Evolutionary conservation across 257 asterid genomes (phyloP), one percentile per base, ranked within the genome.

Genomic region (Salvia hispanica): DNA sequence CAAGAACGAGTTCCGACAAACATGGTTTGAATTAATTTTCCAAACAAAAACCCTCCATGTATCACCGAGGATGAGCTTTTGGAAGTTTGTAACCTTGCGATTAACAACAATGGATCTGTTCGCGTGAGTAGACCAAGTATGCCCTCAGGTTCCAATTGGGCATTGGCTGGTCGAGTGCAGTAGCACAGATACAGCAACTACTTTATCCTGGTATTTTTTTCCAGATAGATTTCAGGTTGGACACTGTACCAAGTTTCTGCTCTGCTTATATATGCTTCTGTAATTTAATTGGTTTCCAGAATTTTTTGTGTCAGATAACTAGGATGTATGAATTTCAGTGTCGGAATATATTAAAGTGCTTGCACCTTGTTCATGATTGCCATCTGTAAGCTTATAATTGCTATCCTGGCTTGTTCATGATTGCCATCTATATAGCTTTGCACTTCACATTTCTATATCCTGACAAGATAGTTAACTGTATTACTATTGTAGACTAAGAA

Each of bases 151-250:
- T 80, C 76, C 51, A 70, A 75, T 72, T 88, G n/a, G n/a, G n/a
- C n/a, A n/a, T n/a, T n/a, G 89, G 90, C 69, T 78, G 77, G 86
- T 83, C 39, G 95, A 85, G 69, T 85, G 95, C 84, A 83, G 70
- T 77, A 78, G 85, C 78, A 43, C 74, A 59, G 85, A 78, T 53
- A 39, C 86, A 43, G 95, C 95, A 69, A 80, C 53, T 69, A 71
- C 80, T 56, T 76, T 87, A 70, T 70, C 89, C 91, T 48, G 88
- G 80, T 57, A 73, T 68, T 64, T 83, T 87, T 79, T 84, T 87
- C 87, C 88, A 81, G 54, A 55, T 84, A 69, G 91, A 81, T 64
- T 81, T 82, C 87, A 82, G 91, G 95, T 87, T 72, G 56, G 67
- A 14, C 63, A 54, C 46, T 70, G 31, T 56, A 63, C 71, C 47